A percentile compares a stretch with the other conserved stretches of the same genome.
Evolutionary conservation across 129 eudicot species (phyloP).

Genomic region (Flaveria ramosissima): DNA sequence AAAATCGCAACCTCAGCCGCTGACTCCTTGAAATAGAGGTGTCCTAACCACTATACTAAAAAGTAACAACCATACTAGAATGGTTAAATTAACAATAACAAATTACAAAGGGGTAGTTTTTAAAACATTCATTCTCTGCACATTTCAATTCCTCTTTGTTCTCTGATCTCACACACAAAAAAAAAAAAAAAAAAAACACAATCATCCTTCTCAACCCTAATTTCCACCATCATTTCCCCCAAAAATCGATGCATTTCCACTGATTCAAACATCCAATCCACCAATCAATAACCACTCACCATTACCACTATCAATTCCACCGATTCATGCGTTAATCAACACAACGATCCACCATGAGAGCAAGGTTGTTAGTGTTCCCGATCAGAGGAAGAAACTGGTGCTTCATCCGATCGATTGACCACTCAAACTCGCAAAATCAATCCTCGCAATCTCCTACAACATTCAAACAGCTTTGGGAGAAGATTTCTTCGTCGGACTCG

Average conservation of each 20-base stretch:
- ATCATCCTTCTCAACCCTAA: too few relatives aligned
- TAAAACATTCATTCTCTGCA: too few relatives aligned
- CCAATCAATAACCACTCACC: not conserved
- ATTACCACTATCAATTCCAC: not conserved
- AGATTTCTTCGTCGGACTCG: slow-evolving; percentile 45
- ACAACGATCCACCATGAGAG: slow-evolving; percentile 49
- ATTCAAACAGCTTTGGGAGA: slow-evolving; percentile 62
- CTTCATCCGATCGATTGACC: slow-evolving; percentile 64
- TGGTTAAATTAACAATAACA: too few relatives aligned
- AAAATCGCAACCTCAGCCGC: too few relatives aligned
- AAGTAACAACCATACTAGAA: too few relatives aligned
- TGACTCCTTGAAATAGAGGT: too few relatives aligned
- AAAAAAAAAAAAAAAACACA: not conserved
- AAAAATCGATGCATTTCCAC: not conserved
- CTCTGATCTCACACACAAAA: too few relatives aligned
- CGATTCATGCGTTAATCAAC: not conserved
- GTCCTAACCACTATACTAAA: too few relatives aligned
- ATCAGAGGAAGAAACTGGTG: slow-evolving; percentile 92
- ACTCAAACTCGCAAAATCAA: slow-evolving; percentile 35
- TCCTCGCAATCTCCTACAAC: slow-evolving; percentile 56
- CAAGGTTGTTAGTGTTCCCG: slow-evolving; percentile 78
- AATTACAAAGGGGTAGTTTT: too few relatives aligned
- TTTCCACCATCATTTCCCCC: not conserved
- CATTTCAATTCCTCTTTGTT: too few relatives aligned
- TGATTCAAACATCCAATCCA: not conserved